Evolutionary conservation across 2,329 filamentous ascomycete genomes (phyloP).

Genomic region (Diaporthe sp.): DNA sequence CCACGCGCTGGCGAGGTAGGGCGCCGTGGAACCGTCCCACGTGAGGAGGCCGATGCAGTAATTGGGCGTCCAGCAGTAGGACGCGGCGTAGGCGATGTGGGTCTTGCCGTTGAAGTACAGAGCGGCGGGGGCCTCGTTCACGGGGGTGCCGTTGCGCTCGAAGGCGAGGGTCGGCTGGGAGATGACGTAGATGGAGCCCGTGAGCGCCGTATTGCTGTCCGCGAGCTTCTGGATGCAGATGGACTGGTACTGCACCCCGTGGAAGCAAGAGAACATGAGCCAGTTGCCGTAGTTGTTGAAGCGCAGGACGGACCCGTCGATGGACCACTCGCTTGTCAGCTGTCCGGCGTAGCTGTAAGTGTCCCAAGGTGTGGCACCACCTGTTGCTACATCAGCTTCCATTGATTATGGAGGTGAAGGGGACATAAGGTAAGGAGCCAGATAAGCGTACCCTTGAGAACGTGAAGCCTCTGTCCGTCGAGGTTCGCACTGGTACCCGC

Average conservation of each 20-base stretch:
- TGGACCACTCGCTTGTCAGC: slow-evolving; percentile 60
- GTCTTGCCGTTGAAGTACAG: slow-evolving; percentile 64
- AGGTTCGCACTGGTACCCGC: slow-evolving; percentile 57
- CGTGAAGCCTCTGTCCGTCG: slow-evolving; percentile 61
- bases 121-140: slow-evolving; percentile 65
- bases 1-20: slow-evolving; percentile 56
- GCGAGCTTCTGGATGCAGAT: slow-evolving; percentile 52
- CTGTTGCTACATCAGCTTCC: slow-evolving; percentile 41
- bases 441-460: slow-evolving; percentile 55
- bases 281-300: slow-evolving; percentile 59
- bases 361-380: slow-evolving; percentile 63
- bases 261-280: slow-evolving; percentile 65
- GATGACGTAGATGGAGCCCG: slow-evolving; percentile 57
- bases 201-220: slow-evolving; percentile 52
- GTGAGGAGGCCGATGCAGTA: slow-evolving; percentile 65
- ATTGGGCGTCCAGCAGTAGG: slow-evolving; percentile 65
- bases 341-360: slow-evolving; percentile 59
- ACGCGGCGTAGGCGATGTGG: slow-evolving; percentile 64
- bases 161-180: slow-evolving; percentile 61
- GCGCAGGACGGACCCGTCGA: slow-evolving; percentile 64
- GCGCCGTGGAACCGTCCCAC: slow-evolving; percentile 62
- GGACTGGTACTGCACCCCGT: slow-evolving; percentile 49
- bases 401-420: background rate
- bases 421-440: too few relatives aligned
- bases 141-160: slow-evolving; percentile 60